Evolutionary conservation across 176 grass and related monocot species (phyloP).

Genomic region (Secale cereale): DNA sequence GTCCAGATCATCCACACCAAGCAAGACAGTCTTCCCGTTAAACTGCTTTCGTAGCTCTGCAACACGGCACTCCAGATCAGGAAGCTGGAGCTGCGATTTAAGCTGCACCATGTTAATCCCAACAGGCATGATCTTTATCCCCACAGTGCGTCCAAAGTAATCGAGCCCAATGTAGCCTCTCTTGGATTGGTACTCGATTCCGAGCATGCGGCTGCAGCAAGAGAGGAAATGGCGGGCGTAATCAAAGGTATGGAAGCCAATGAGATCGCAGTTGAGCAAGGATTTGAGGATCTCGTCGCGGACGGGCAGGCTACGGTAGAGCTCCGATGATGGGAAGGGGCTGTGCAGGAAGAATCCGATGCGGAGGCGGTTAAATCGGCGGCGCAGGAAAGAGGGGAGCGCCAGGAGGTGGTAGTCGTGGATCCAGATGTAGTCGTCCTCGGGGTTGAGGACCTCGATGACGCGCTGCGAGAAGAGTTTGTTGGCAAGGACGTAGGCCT

Average conservation of each 20-base stretch:
- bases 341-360: slow-evolving; percentile 62
- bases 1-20: slow-evolving; percentile 47
- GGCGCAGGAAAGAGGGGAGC: slow-evolving; percentile 79
- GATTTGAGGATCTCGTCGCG: slow-evolving; percentile 56
- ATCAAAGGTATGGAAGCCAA: slow-evolving; percentile 50
- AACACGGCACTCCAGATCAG: slow-evolving; percentile 46
- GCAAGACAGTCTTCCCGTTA: slow-evolving; percentile 44
- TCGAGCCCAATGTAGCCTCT: slow-evolving; percentile 53
- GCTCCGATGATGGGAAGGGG: slow-evolving; percentile 48
- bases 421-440: slow-evolving; percentile 92
- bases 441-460: slow-evolving; percentile 89
- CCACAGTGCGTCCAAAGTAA: slow-evolving; percentile 50
- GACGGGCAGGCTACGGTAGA: slow-evolving; percentile 52
- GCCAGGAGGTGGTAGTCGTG: slow-evolving; percentile 98
- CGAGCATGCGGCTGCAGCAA: slow-evolving; percentile 60
- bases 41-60: slow-evolving; percentile 48
- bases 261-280: slow-evolving; percentile 55
- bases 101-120: slow-evolving; percentile 54
- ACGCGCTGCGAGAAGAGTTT: slow-evolving; percentile 63
- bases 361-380: slow-evolving; percentile 65
- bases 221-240: slow-evolving; percentile 56
- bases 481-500: slow-evolving; percentile 61
- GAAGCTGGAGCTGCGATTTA: slow-evolving; percentile 40
- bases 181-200: slow-evolving; percentile 57
- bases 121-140: slow-evolving; percentile 59